phyloP scores from a whole-genome alignment of 345 rosid species.

The Ricinus communis region DNA sequence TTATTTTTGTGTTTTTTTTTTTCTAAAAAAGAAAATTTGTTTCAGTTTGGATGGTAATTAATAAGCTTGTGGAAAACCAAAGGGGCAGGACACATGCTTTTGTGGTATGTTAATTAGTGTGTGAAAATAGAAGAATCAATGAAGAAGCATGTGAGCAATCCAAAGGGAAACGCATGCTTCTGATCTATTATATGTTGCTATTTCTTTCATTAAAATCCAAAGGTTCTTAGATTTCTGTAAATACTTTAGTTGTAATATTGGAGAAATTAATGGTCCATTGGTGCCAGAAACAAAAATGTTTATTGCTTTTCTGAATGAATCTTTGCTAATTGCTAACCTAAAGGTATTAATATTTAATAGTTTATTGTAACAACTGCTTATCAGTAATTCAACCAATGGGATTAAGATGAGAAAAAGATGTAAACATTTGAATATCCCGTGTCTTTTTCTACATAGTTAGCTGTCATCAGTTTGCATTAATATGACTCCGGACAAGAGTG shows the following conservation, averaged over 20 bases:
- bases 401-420: too few species aligned
- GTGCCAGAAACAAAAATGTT: not conserved
- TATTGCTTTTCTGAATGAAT: too few species aligned
- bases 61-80: constrained; percentile 39
- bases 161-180: constrained; percentile 41
- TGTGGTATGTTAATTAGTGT: constrained; percentile 7
- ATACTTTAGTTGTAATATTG: constrained; percentile 9
- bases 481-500: too few species aligned
- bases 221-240: constrained; percentile 7
- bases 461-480: too few species aligned
- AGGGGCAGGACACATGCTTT: constrained; percentile 34
- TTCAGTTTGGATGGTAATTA: not conserved
- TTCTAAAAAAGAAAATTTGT: not conserved
- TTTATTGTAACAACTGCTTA: too few species aligned
- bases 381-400: too few species aligned
- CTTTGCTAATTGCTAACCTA: not conserved
- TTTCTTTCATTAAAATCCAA: too few species aligned
- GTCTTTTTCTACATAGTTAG: too few species aligned
- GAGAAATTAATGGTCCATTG: not conserved
- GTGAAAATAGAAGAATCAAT: not conserved
- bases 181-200: not conserved
- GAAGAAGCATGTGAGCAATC: constrained; percentile 31
- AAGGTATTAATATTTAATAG: not conserved
- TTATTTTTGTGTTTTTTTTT: not conserved
- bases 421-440: too few species aligned